Evolutionary conservation across 2,329 filamentous ascomycete species (phyloP).

Genomic region (Pseudogymnoascus sp.): DNA sequence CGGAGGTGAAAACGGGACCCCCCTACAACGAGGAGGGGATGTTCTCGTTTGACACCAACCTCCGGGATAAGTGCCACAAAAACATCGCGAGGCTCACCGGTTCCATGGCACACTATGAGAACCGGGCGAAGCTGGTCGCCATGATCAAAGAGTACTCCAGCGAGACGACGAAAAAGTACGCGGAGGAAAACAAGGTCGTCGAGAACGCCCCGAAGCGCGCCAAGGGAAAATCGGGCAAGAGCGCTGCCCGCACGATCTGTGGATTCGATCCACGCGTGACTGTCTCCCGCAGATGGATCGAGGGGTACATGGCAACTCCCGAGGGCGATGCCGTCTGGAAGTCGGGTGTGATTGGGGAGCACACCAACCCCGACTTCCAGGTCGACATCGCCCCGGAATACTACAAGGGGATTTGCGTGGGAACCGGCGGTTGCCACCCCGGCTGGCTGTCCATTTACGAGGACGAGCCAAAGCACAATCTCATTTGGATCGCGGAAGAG

Average conservation of each 20-base stretch:
- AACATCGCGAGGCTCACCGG: not conserved
- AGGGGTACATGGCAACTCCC: not conserved
- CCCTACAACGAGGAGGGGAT: not conserved
- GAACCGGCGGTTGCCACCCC: not conserved
- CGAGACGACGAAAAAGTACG: not conserved
- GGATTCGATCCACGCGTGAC: not conserved
- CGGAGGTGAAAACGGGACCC: not conserved
- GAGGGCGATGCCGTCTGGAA: not conserved
- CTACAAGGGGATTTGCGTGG: not conserved
- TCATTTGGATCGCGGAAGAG: not conserved
- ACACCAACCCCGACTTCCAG: not conserved
- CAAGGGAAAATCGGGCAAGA: not conserved
- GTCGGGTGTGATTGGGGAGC: conserved; percentile 2
- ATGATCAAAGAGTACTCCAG: not conserved
- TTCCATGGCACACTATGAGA: not conserved
- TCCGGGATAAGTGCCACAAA: not conserved
- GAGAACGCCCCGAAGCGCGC: not conserved
- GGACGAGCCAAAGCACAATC: not conserved
- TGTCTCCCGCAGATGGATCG: not conserved
- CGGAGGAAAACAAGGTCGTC: not conserved
- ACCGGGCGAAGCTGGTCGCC: not conserved
- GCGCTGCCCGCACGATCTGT: not conserved
- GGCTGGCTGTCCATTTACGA: not conserved
- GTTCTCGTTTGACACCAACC: not conserved
- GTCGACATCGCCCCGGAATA: not conserved